Evolutionary conservation across 2,329 filamentous ascomycete species (phyloP).

Genomic region (Helminthosporium solani): DNA sequence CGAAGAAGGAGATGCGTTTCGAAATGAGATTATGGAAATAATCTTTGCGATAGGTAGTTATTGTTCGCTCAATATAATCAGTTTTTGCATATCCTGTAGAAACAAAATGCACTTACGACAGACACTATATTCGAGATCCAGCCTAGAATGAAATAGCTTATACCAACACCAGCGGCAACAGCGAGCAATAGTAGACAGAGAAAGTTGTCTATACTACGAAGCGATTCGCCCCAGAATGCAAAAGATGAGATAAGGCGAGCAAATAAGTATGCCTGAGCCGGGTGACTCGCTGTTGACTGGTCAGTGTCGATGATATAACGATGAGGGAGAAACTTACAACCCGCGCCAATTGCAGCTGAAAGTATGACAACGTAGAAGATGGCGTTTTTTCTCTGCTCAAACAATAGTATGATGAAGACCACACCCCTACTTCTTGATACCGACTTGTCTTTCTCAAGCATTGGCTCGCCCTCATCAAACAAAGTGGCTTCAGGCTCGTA

Average conservation of each 20-base stretch:
- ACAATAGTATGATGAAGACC: slow-evolving; percentile 13
- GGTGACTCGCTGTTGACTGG: slow-evolving; percentile 14
- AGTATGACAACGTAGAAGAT: slow-evolving; percentile 16
- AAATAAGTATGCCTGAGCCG: slow-evolving; percentile 27
- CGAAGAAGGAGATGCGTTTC: slow-evolving; percentile 91
- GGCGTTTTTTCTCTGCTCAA: slow-evolving; percentile 22
- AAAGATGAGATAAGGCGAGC: slow-evolving; percentile 25
- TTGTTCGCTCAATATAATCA: slow-evolving; percentile 13
- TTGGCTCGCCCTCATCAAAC: background rate
- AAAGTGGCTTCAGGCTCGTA: background rate
- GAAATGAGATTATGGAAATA: slow-evolving; percentile 85
- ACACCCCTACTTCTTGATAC: background rate
- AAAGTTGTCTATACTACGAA: slow-evolving; percentile 22
- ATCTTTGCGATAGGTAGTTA: slow-evolving; percentile 74
- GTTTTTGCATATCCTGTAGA: background rate
- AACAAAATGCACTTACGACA: slow-evolving; percentile 13
- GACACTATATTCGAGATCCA: slow-evolving; percentile 29
- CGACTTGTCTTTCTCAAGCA: background rate
- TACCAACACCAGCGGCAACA: slow-evolving; percentile 20
- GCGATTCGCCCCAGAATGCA: slow-evolving; percentile 17
- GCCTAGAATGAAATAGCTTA: slow-evolving; percentile 24
- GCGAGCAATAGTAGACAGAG: slow-evolving; percentile 48
- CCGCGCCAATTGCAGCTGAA: slow-evolving; percentile 21
- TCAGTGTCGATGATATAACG: background rate
- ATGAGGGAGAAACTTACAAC: slow-evolving; percentile 12